These are phyloP conservation scores for Metschnikowia kunwiensis DNA, from an alignment of 805 yeast species.

Conservation along the genomic window DNA sequence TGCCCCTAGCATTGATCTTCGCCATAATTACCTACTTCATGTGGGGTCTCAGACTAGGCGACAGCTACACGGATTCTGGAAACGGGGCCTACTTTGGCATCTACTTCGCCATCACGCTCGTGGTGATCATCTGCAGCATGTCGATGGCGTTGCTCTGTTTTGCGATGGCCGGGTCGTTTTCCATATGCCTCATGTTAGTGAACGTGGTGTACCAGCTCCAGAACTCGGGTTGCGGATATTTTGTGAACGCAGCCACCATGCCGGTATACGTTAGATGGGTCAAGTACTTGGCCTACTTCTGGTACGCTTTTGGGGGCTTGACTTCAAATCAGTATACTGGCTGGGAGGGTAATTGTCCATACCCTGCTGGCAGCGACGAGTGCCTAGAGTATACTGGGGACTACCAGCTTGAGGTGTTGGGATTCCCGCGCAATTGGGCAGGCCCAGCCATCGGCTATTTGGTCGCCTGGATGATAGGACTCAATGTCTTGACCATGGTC, in stretches of 20 bases:
- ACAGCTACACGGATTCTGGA: conserved; percentile 8
- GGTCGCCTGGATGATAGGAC: conserved; percentile 57
- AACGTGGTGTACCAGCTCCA: conserved; percentile 68
- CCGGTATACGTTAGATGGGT: conserved; percentile 89
- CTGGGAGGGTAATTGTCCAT: conserved; percentile 57
- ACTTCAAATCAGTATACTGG: conserved; percentile 63
- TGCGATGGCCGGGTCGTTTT: conserved; percentile 56
- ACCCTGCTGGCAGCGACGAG: conserved; percentile 30
- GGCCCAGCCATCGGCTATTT: conserved; percentile 60
- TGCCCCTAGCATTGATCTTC: conserved; percentile 58
- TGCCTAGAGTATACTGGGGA: conserved; percentile 51
- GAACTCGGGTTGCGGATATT: conserved; percentile 77
- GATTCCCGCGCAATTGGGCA: conserved; percentile 63
- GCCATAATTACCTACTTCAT: conserved; percentile 67
- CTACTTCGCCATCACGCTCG: conserved; percentile 56
- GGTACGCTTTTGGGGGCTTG: conserved; percentile 75
- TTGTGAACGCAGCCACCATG: conserved; percentile 66
- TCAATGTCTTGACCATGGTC: conserved; percentile 46
- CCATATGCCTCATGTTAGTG: conserved; percentile 58
- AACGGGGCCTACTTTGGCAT: conserved; percentile 46
- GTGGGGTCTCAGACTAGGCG: conserved; percentile 58
- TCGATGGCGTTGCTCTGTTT: conserved; percentile 52
- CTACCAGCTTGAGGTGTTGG: conserved; percentile 52
- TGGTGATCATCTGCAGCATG: conserved; percentile 56
- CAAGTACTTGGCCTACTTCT: conserved; percentile 69